These are phyloP conservation scores for Fusarium lateritium DNA, from an alignment of 2,329 filamentous ascomycete genomes.

Conservation along the genomic window DNA sequence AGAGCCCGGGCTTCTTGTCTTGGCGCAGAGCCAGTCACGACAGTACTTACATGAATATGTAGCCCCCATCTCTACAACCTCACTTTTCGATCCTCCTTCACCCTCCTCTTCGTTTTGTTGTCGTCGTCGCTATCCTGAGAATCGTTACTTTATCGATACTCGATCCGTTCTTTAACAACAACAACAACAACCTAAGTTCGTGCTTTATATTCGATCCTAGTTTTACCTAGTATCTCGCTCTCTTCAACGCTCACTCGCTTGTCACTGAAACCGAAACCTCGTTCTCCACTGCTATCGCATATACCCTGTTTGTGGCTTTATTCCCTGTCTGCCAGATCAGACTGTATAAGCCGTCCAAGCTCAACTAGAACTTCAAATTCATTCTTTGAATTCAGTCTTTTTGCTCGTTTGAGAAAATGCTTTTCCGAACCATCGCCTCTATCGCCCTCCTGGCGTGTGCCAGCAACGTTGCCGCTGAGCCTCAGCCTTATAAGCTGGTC, in stretches of 20 bases:
- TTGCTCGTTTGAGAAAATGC: constrained; percentile 51
- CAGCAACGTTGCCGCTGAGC: constrained; percentile 50
- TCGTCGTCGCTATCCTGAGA: constrained; percentile 33
- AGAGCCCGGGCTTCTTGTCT: constrained; percentile 30
- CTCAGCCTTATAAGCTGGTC: constrained; percentile 57
- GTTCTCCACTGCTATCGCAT: constrained; percentile 34
- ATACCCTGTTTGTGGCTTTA: constrained; percentile 45
- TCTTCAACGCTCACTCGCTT: constrained; percentile 21
- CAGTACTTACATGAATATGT: constrained; percentile 37
- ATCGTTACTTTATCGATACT: constrained; percentile 46
- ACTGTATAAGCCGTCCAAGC: constrained; percentile 28
- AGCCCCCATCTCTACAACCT: constrained; percentile 24
- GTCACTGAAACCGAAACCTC: constrained; percentile 25
- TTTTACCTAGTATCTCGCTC: constrained; percentile 29
- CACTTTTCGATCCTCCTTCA: constrained; percentile 28
- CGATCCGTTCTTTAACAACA: constrained; percentile 48
- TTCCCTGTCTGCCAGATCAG: constrained; percentile 39
- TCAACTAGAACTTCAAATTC: constrained; percentile 22
- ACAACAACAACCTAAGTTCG: constrained; percentile 15
- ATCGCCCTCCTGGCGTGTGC: constrained; percentile 56
- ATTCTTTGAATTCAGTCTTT: constrained; percentile 20
- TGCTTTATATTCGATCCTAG: constrained; percentile 29
- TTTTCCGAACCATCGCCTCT: constrained; percentile 53
- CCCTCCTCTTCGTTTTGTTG: constrained; percentile 34
- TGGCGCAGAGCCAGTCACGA: constrained; percentile 19